Evolutionary conservation across 2,329 filamentous ascomycete species (phyloP).

Genomic region (Venturia effusa): DNA sequence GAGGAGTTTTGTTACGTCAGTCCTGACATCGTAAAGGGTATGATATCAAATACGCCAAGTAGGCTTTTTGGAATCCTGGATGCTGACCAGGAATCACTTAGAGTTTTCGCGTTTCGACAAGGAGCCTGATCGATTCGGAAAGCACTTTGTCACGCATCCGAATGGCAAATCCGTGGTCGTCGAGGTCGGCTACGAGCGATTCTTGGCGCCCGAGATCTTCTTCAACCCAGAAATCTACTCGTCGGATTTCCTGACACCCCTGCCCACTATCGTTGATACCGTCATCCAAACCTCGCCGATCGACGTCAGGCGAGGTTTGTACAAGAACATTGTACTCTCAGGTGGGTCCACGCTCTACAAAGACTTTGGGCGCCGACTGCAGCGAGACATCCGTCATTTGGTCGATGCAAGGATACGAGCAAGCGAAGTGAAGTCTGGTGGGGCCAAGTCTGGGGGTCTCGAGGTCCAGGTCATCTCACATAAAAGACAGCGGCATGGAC

Average conservation of each 20-base stretch:
- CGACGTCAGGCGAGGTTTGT: slow-evolving; percentile 89
- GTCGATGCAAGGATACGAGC: slow-evolving; percentile 88
- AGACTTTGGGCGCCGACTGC: slow-evolving; percentile 90
- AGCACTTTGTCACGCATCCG: slow-evolving; percentile 77
- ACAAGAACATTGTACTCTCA: slow-evolving; percentile 99
- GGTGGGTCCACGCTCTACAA: slow-evolving; percentile 97
- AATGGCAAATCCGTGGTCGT: slow-evolving; percentile 77
- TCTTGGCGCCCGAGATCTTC: slow-evolving; percentile 97
- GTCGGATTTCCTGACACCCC: slow-evolving; percentile 91
- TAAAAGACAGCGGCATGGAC: slow-evolving; percentile 92
- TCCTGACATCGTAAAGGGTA: slow-evolving; percentile 84
- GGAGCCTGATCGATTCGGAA: slow-evolving; percentile 80
- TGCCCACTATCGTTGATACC: slow-evolving; percentile 87
- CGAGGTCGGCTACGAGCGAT: slow-evolving; percentile 95
- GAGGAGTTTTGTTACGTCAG: slow-evolving; percentile 98
- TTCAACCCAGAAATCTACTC: slow-evolving; percentile 99
- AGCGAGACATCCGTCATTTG: slow-evolving; percentile 92
- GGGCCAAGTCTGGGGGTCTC: slow-evolving; percentile 83
- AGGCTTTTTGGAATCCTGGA: background rate
- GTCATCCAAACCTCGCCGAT: slow-evolving; percentile 98
- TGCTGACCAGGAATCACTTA: background rate
- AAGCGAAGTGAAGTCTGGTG: slow-evolving; percentile 83
- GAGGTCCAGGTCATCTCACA: slow-evolving; percentile 97
- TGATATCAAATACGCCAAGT: background rate
- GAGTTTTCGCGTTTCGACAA: slow-evolving; percentile 92